Conservation (phyloP, 1,139 yeast species). For the Kurtzmaniella quercitrusa region DNA sequence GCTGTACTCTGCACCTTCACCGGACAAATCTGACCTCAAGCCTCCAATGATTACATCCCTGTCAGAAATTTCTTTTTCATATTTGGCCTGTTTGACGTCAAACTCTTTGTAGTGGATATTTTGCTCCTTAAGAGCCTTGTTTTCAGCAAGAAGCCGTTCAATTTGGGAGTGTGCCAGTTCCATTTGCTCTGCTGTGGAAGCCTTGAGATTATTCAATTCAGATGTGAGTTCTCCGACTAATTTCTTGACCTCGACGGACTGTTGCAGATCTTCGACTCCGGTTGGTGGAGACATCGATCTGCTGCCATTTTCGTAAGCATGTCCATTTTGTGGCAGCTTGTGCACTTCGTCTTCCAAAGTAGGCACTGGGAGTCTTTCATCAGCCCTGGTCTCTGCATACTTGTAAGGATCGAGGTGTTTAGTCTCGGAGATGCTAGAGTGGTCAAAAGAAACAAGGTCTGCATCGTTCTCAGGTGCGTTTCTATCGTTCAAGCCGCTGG, state of each 20-base stretch:
- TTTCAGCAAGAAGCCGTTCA: slow-evolving; percentile 42
- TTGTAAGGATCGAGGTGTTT: neutral
- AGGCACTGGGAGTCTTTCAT: slow-evolving; percentile 8
- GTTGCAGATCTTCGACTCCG: slow-evolving; percentile 8
- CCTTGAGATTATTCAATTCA: slow-evolving; percentile 43
- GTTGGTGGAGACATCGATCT: neutral
- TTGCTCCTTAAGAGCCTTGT: slow-evolving; percentile 19
- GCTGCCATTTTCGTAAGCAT: slow-evolving; percentile 8
- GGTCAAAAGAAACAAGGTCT: slow-evolving; percentile 9
- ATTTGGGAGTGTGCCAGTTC: slow-evolving; percentile 51
- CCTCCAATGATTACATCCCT: slow-evolving; percentile 33
- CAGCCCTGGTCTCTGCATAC: slow-evolving; percentile 1
- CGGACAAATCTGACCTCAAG: slow-evolving; percentile 25
- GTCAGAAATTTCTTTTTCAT: slow-evolving; percentile 24
- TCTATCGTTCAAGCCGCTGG: neutral
- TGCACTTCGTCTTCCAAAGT: slow-evolving; percentile 3
- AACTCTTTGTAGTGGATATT: slow-evolving; percentile 9
- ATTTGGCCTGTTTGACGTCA: slow-evolving; percentile 13
- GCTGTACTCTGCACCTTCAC: slow-evolving; percentile 18
- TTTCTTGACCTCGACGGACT: slow-evolving; percentile 27
- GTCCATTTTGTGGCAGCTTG: slow-evolving; percentile 11
- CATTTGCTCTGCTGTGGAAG: slow-evolving; percentile 48
- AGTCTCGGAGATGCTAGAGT: slow-evolving; percentile 1
- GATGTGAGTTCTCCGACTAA: slow-evolving; percentile 40
- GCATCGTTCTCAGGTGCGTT: slow-evolving; percentile 4